Percentiles rank a stretch among this genome's conserved stretches.
These are phyloP conservation scores for Purpureocillium takamizusanense DNA, from an alignment of 2,329 filamentous ascomycete genomes.

Conservation along the genomic window DNA sequence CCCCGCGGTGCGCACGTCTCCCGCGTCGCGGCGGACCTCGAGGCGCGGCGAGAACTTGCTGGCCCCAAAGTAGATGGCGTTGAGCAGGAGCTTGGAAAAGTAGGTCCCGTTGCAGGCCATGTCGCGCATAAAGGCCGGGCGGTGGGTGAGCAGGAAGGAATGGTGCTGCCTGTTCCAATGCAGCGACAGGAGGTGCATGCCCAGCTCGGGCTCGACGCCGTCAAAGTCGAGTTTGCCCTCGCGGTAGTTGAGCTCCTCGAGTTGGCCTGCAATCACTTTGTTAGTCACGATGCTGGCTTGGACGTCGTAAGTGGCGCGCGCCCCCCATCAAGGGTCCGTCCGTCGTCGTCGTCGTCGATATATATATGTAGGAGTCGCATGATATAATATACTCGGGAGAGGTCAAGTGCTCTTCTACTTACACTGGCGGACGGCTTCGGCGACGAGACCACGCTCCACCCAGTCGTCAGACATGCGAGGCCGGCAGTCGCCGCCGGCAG, in stretches of 20 bases:
- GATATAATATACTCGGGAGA: too few relatives aligned
- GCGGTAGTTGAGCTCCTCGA: constrained; percentile 37
- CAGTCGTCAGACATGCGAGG: constrained; percentile 25
- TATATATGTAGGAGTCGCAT: too few relatives aligned
- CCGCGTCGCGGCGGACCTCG: constrained; percentile 33
- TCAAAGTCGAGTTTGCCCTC: constrained; percentile 43
- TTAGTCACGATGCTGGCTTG: too few relatives aligned
- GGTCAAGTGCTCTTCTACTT: too few relatives aligned
- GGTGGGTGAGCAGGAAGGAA: constrained; percentile 38
- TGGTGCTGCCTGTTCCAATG: constrained; percentile 47
- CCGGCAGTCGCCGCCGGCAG: constrained; percentile 4
- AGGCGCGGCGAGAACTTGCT: constrained; percentile 36
- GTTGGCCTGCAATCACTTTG: constrained; percentile 20
- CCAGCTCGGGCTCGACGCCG: constrained; percentile 41
- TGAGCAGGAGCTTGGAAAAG: constrained; percentile 46
- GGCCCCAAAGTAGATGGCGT: constrained; percentile 40
- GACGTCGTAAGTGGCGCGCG: too few relatives aligned
- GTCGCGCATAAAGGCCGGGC: constrained; percentile 42
- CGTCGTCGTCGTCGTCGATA: too few relatives aligned
- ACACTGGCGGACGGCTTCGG: constrained; percentile 35
- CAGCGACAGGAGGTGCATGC: constrained; percentile 38
- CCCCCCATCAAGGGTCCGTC: too few relatives aligned
- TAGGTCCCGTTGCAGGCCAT: constrained; percentile 46
- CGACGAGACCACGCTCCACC: constrained; percentile 35
- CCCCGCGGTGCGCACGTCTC: constrained; percentile 37